A percentile compares a stretch with the other conserved stretches of the same genome.
Conservation (phyloP, 2,329 filamentous ascomycete species). For the Beauveria medogensis region DNA sequence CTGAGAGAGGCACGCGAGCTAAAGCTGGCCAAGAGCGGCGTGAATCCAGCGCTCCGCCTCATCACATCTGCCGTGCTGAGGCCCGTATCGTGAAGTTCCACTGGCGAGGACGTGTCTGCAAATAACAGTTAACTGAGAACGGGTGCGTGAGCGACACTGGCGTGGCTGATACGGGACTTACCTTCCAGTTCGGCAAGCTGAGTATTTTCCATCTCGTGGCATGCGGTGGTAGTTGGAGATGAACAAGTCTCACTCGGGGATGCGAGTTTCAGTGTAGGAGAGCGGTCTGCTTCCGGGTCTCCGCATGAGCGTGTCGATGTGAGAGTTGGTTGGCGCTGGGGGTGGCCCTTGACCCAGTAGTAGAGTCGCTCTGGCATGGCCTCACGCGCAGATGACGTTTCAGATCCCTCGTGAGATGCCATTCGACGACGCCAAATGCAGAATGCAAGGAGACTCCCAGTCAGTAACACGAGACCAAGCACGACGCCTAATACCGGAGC, state of each 20-base stretch:
- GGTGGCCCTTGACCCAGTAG: constrained; percentile 44
- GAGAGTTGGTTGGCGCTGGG: constrained; percentile 1
- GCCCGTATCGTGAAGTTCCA: constrained; percentile 38
- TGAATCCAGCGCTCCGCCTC: constrained; percentile 22
- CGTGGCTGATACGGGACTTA: constrained; percentile 19
- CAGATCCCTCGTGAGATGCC: background rate
- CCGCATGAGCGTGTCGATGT: background rate
- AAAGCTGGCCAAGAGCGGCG: constrained; percentile 15
- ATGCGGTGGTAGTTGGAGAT: background rate
- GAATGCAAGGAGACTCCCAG: constrained; percentile 40
- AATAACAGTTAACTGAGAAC: background rate
- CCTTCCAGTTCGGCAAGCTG: constrained; percentile 40
- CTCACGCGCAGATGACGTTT: constrained; percentile 20
- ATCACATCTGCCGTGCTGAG: constrained; percentile 33
- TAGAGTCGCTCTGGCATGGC: constrained; percentile 36
- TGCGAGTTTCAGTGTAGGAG: background rate
- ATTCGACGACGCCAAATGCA: constrained; percentile 40
- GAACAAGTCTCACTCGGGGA: background rate
- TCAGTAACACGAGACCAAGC: constrained; percentile 49
- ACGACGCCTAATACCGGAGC: constrained; percentile 55
- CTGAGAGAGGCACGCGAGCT: background rate
- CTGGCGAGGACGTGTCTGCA: constrained; percentile 34
- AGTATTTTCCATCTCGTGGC: constrained; percentile 35
- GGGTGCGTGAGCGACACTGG: background rate
- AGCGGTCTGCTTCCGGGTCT: background rate